Evolutionary conservation across 2,329 filamentous ascomycete species (phyloP), one percentile per base, ranked within the genome.

Genomic region (Arthroderma sp.): DNA sequence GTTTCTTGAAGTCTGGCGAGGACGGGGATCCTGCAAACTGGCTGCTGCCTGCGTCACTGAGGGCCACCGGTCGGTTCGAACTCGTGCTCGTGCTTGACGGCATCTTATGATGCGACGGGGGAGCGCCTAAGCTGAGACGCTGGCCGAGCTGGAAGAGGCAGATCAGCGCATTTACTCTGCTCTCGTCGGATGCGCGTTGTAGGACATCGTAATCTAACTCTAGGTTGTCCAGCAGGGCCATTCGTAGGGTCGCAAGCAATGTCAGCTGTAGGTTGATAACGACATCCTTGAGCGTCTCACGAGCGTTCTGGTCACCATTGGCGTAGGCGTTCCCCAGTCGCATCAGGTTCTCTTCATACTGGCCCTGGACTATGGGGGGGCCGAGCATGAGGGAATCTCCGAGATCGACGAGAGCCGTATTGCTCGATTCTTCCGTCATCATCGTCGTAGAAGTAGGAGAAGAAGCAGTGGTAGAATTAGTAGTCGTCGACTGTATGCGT

Each of bases 251-350:
- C 19, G 63, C 63, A 31, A 74, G 63, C 23, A 74, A 57, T 1
- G 65, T 65, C 43, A 66, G 61, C 59, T 74, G 71, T 1, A 74
- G 63, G 35, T 64, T 66, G 55, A 70, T 70, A 33, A 73, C 63
- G 41, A 74, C 70, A 58, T 72, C 69, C 60, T 72, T 72, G 60
- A 74, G 64, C 41, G 68, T 64, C 54, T 73, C 70, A 1, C 69
- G 64, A 17, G 71, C 69, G 43, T 67, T 64, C 38, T 63, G 63
- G 59, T 74, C 72, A 6, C 72, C 72, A 28, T 61, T 59, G 31
- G 67, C 66, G 59, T 70, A 73, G 31, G 60, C 59, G 28, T 65
- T 62, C 28, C 72, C 72, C 56, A 73, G 68, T 25, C 66, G 63
- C 53, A 62, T 63, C 31, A 65, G 60, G 28, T 71, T 66, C 8